phyloP scores from a whole-genome alignment of 2,329 filamentous ascomycete species.

The Penicillium sp. region DNA sequence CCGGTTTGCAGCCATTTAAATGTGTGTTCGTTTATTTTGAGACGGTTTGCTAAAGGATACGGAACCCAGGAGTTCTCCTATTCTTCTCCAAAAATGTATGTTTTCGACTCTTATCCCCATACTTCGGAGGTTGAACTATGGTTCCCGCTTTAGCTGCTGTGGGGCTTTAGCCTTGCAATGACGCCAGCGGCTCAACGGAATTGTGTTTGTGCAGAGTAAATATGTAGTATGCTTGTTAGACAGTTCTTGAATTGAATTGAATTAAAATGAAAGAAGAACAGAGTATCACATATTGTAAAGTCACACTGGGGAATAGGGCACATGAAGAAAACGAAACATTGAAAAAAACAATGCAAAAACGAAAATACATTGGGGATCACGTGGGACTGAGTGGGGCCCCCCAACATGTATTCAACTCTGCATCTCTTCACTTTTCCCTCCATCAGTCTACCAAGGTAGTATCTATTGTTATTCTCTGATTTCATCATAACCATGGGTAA shows the following conservation, averaged over 20 bases:
- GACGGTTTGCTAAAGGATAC: not conserved
- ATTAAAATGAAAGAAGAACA: not conserved
- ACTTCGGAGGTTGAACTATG: slow-evolving; percentile 13
- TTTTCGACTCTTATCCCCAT: not conserved
- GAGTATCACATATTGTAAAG: not conserved
- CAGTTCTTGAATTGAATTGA: not conserved
- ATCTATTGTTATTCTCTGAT: slow-evolving; percentile 4
- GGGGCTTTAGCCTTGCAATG: slow-evolving; percentile 14
- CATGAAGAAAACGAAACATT: not conserved
- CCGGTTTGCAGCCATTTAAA: too few species aligned
- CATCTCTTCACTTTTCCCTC: slow-evolving; percentile 17
- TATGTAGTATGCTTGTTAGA: too few species aligned
- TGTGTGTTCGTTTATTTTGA: not conserved
- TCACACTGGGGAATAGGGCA: not conserved
- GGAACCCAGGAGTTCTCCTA: not conserved
- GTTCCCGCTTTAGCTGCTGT: slow-evolving; percentile 11
- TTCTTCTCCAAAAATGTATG: not conserved
- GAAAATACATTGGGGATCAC: slow-evolving; percentile 28
- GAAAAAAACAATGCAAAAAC: slow-evolving; percentile 1
- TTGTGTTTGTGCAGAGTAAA: not conserved
- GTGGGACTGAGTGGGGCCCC: slow-evolving; percentile 32
- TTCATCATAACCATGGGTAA: slow-evolving; percentile 27
- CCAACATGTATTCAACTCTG: slow-evolving; percentile 32
- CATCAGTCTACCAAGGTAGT: slow-evolving; percentile 1
- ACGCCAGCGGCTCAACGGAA: slow-evolving; percentile 10